Base-by-base conservation (phyloP, 2,329 filamentous ascomycete species). In the Verticillium nubilum region DNA sequence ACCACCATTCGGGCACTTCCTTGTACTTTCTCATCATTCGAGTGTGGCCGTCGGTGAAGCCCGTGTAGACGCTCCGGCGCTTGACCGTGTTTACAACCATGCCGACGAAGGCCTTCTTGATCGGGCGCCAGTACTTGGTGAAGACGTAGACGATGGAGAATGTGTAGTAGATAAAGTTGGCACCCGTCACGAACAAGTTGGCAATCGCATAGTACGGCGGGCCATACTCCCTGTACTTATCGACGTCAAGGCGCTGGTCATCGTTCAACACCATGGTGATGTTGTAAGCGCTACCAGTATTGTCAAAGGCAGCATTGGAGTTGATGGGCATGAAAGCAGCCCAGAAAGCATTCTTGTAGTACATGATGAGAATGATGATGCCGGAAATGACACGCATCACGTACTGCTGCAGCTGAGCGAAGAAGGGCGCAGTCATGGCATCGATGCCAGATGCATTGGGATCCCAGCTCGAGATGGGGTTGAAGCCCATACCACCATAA, bases 1-100 rank as follows among this genome's bases (percentile, higher is more conserved):
- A 79, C 79, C 77, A 81, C 78, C 78, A 81, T 59, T 80, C 78
- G 0, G 79, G 78, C 0, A 80, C 77, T 54, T 80, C 79, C 0
- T 69, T 67, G 61, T 80, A 81, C 2, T 67, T 69, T 4, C 69
- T 64, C 78, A 81, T 80, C 1, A 78, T 66, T 0, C 74, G 67
- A 2, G 67, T 76, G 42, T 80, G 76, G 0, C 77, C 65, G 61
- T 81, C 77, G 57, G 74, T 75, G 15, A 75, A 73, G 2, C 70
- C 73, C 5, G 74, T 74, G 59, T 78, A 78, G 52, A 54, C 29
- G 17, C 52, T 54, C 28, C 52, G 23, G 52, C 52, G 52, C 52
- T 33, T 54, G 7, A 29, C n/a, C 7, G 52, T 31, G 52, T 54
- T 54, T 15, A 54, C 28, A 1, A 33, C 28, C 28, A 70, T 70